Percentiles rank a stretch among this genome's conserved stretches.
Conservation (phyloP, 192 early-diverging fungal species). For the Podochytrium sp. region DNA sequence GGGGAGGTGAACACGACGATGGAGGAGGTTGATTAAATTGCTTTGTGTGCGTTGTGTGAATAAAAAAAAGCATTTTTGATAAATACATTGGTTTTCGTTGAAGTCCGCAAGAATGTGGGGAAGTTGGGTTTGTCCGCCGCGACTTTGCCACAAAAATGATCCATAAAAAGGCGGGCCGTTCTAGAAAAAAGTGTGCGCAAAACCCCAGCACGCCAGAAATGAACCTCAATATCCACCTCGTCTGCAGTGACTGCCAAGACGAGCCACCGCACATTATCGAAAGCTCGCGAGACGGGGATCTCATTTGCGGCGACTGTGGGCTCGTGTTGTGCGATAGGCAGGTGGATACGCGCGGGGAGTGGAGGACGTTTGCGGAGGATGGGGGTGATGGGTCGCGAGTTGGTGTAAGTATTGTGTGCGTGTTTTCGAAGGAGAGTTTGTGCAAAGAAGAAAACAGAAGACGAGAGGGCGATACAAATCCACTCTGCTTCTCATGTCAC, state of each 20-base stretch:
- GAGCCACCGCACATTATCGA: conserved; percentile 84
- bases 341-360: conserved; percentile 93
- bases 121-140: too few species aligned
- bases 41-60: too few species aligned
- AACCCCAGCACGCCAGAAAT: too few species aligned
- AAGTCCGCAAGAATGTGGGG: too few species aligned
- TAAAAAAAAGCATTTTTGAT: too few species aligned
- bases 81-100: too few species aligned
- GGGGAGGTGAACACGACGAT: conserved; percentile 53
- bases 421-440: too few species aligned
- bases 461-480: too few species aligned
- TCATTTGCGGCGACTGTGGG: conserved; percentile 91
- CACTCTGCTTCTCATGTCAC: background rate
- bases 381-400: conserved; percentile 88
- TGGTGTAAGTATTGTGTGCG: conserved; percentile 51
- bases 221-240: conserved; percentile 59
- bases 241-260: conserved; percentile 80
- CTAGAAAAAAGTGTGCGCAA: too few species aligned
- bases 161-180: too few species aligned
- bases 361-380: conserved; percentile 86
- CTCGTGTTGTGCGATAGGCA: conserved; percentile 83
- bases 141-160: too few species aligned
- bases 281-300: conserved; percentile 85
- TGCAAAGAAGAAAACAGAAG: too few species aligned
- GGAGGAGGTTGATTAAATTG: conserved; percentile 69